Percentiles rank a stretch among this genome's conserved stretches.
Evolutionary conservation across 2,329 filamentous ascomycete species (phyloP).

Genomic region (Xylariaceae sp.): DNA sequence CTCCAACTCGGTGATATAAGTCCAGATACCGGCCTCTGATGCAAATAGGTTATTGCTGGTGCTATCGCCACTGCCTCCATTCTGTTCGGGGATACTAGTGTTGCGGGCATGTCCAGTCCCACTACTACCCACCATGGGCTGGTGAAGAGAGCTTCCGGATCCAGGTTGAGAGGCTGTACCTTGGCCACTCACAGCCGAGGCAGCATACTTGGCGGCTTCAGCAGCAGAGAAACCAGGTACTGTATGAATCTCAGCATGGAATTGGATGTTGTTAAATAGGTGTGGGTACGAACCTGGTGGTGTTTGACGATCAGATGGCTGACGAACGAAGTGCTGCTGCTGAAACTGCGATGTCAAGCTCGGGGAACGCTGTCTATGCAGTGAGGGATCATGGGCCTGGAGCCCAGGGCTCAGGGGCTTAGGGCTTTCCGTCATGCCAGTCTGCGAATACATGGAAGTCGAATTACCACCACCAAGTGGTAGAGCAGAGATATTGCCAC

Average conservation of each 20-base stretch:
- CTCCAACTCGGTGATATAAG: conserved; percentile 70
- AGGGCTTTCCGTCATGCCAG: conserved; percentile 79
- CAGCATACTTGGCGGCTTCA: conserved; percentile 29
- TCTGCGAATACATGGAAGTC: conserved; percentile 64
- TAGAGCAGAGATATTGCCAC: conserved; percentile 49
- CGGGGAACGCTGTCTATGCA: conserved; percentile 62
- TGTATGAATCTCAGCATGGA: conserved; percentile 28
- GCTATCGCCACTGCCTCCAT: conserved; percentile 55
- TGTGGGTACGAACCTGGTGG: conserved; percentile 49
- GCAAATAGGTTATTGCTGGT: conserved; percentile 65
- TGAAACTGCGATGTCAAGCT: conserved; percentile 64
- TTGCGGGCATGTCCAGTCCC: conserved; percentile 32
- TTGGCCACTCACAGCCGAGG: conserved; percentile 19
- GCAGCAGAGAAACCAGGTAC: conserved; percentile 30
- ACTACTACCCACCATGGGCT: conserved; percentile 16
- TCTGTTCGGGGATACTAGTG: conserved; percentile 51
- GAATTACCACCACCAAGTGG: conserved; percentile 44
- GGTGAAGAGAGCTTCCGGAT: conserved; percentile 23
- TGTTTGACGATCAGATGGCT: conserved; percentile 53
- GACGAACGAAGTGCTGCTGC: conserved; percentile 61
- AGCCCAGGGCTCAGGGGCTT: conserved; percentile 72
- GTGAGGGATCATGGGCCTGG: conserved; percentile 50
- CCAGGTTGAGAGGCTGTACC: conserved; percentile 22
- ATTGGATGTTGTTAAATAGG: conserved; percentile 15
- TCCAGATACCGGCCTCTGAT: conserved; percentile 64